phyloP scores from a whole-genome alignment of 1,139 yeast species.

The Saccharomyces hybrid region DNA sequence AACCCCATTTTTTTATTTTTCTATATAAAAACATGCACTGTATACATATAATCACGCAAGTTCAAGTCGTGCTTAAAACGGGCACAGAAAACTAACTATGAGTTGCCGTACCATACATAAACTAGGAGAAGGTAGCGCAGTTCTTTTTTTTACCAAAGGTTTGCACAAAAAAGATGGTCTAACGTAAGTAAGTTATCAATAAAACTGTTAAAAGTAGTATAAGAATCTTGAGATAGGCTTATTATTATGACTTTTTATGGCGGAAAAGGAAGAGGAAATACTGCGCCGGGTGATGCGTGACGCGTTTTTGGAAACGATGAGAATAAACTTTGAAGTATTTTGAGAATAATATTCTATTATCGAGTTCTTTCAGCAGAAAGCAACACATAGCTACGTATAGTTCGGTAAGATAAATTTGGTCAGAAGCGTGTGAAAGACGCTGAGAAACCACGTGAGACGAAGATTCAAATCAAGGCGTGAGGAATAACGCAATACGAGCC shows the following conservation, averaged over 20 bases:
- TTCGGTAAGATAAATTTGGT: neutral
- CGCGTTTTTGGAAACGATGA: conserved; percentile 1
- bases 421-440: neutral
- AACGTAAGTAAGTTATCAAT: no score
- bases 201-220: neutral
- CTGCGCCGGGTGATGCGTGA: neutral
- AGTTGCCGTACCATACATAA: neutral
- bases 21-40: neutral
- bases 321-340: neutral
- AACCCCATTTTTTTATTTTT: neutral
- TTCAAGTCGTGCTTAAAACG: neutral
- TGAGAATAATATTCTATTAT: neutral
- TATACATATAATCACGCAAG: neutral
- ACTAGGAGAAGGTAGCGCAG: neutral
- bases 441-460: neutral
- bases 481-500: neutral
- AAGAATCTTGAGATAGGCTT: neutral
- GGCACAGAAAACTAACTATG: neutral
- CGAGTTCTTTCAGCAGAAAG: neutral
- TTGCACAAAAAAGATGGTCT: neutral
- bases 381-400: neutral
- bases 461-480: neutral
- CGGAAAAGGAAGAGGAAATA: neutral
- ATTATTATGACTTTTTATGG: neutral
- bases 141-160: neutral